Evolutionary conservation across 495 filamentous ascomycete species (phyloP).

Genomic region (Aspergillus haitiensis): DNA sequence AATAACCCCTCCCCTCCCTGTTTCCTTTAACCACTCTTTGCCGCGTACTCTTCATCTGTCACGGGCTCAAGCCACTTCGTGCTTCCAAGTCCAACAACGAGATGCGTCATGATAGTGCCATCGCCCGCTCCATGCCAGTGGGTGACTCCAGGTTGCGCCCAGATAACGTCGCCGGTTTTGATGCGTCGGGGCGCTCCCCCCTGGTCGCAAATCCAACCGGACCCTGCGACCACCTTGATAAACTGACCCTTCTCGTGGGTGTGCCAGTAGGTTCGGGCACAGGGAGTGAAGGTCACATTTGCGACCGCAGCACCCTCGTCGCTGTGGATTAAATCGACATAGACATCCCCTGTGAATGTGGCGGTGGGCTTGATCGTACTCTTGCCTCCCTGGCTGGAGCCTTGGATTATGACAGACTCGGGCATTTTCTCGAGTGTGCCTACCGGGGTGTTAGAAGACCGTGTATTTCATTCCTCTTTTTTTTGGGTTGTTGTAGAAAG

Average conservation of each 20-base stretch:
- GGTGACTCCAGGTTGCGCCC: conserved; percentile 13
- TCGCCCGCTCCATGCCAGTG: conserved; percentile 24
- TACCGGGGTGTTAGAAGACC: too few relatives aligned
- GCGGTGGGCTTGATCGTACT: too few relatives aligned
- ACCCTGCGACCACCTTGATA: conserved; percentile 13
- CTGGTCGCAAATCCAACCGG: conserved; percentile 19
- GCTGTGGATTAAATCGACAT: conserved; percentile 5
- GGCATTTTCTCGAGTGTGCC: too few relatives aligned
- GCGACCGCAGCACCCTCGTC: conserved; percentile 3
- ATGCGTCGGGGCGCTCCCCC: conserved; percentile 5
- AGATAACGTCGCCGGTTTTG: conserved; percentile 13
- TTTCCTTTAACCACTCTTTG: too few relatives aligned
- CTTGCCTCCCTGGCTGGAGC: too few relatives aligned
- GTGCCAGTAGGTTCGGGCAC: conserved; percentile 21
- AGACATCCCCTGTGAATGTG: conserved; percentile 18
- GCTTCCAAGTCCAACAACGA: conserved; percentile 1
- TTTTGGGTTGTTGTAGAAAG: too few relatives aligned
- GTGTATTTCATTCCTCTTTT: too few relatives aligned
- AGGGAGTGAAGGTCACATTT: conserved; percentile 19
- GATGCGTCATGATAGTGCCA: conserved; percentile 14
- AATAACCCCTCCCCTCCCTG: too few relatives aligned
- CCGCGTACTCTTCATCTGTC: conserved; percentile 5
- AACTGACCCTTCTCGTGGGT: conserved; percentile 18
- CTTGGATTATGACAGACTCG: too few relatives aligned
- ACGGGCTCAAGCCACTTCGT: conserved; percentile 11